phyloP scores from a whole-genome alignment of 257 asterid genomes.

The Solanum etuberosum region DNA sequence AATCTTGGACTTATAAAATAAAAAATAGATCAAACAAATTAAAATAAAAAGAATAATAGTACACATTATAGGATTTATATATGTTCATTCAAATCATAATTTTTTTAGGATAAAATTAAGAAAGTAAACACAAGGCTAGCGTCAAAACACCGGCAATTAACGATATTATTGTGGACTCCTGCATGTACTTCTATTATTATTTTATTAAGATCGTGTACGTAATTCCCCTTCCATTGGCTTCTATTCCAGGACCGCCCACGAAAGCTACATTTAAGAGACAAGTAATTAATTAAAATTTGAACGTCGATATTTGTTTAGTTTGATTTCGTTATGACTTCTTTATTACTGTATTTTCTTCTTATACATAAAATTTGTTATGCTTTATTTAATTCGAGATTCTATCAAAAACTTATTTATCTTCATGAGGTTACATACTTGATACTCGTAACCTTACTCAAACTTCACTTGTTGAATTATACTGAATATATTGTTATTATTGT shows the following conservation, averaged over 20 bases:
- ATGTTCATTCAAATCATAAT: not conserved
- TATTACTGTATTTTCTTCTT: too few relatives aligned
- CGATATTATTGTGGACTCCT: not conserved
- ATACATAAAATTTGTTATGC: not conserved
- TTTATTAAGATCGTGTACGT: not conserved
- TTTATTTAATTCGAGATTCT: not conserved
- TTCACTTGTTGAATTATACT: not conserved
- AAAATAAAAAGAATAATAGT: not conserved
- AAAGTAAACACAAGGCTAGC: not conserved
- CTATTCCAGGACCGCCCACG: not conserved
- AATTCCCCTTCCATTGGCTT: not conserved
- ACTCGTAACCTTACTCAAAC: not conserved
- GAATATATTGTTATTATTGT: not conserved
- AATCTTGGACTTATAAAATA: too few relatives aligned
- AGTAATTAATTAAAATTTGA: not conserved
- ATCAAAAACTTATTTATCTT: accelerated
- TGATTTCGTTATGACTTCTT: too few relatives aligned
- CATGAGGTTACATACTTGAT: not conserved
- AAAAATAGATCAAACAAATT: too few relatives aligned
- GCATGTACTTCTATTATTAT: not conserved
- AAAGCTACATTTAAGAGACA: not conserved
- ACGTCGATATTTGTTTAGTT: not conserved
- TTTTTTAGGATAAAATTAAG: not conserved
- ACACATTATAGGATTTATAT: not conserved
- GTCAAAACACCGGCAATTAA: not conserved